Conservation (phyloP, 176 grass and related monocot genomes). For the Raddia distichophylla region DNA sequence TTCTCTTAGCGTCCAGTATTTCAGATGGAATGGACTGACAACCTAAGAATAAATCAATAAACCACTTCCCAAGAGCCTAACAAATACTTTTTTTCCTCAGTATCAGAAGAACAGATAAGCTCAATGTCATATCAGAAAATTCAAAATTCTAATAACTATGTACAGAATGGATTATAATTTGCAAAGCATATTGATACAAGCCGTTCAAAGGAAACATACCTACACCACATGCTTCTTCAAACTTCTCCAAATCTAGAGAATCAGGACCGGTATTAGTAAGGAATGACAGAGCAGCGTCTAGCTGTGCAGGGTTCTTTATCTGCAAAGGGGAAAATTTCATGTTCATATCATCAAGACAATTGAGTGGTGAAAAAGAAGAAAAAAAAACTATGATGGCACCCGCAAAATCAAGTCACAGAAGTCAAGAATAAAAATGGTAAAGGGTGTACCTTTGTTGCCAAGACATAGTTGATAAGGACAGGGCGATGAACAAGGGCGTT, state of each 20-base stretch:
- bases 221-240: constrained; percentile 93
- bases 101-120: too few species aligned
- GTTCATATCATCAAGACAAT: constrained; percentile 11
- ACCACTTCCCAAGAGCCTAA: too few species aligned
- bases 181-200: constrained; percentile 11
- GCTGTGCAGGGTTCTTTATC: constrained; percentile 86
- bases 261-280: constrained; percentile 68
- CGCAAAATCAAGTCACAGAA: too few species aligned
- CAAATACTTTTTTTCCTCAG: too few species aligned
- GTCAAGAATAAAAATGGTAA: not conserved
- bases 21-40: too few species aligned
- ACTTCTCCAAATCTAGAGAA: constrained; percentile 60
- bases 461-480: constrained; percentile 64
- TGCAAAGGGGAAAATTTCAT: constrained; percentile 35
- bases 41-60: too few species aligned
- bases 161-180: constrained; percentile 7
- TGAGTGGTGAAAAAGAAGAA: not conserved
- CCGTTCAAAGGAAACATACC: constrained; percentile 50
- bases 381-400: not conserved
- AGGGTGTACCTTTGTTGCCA: constrained; percentile 63
- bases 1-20: constrained; percentile 4
- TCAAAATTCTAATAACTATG: too few species aligned
- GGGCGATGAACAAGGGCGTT: constrained; percentile 87
- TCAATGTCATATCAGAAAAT: too few species aligned
- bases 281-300: constrained; percentile 83